Percentiles rank a stretch among this genome's conserved stretches.
phyloP scores from a whole-genome alignment of 495 filamentous ascomycete species.

The Bathelium albidoporum region DNA sequence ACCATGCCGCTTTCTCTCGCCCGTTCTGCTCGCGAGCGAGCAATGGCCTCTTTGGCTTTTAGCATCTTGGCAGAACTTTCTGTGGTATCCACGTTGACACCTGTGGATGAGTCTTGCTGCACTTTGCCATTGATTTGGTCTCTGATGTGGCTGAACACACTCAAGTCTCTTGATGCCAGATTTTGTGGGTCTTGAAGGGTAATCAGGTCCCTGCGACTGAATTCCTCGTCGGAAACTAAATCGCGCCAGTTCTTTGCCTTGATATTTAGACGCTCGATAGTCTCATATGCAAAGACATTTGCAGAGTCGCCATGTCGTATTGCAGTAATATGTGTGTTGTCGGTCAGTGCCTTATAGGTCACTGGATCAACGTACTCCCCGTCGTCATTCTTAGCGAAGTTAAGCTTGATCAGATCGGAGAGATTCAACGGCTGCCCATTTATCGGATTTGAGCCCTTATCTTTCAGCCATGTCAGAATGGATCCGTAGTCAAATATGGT shows the following conservation, averaged over 20 bases:
- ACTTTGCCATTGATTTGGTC: slow-evolving; percentile 75
- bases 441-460: slow-evolving; percentile 83
- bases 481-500: slow-evolving; percentile 36
- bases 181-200: slow-evolving; percentile 96
- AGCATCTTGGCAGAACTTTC: slow-evolving; percentile 80
- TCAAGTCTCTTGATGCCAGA: slow-evolving; percentile 69
- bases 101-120: slow-evolving; percentile 51
- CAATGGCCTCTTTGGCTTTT: slow-evolving; percentile 83
- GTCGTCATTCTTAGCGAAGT: slow-evolving; percentile 85
- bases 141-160: slow-evolving; percentile 55
- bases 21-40: slow-evolving; percentile 61
- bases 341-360: slow-evolving; percentile 92
- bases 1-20: slow-evolving; percentile 21
- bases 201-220: slow-evolving; percentile 85
- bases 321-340: slow-evolving; percentile 94
- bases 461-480: slow-evolving; percentile 72
- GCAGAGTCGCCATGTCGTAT: slow-evolving; percentile 59
- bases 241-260: slow-evolving; percentile 97
- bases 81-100: slow-evolving; percentile 65
- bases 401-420: slow-evolving; percentile 80
- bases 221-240: slow-evolving; percentile 78
- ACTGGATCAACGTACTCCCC: slow-evolving; percentile 93
- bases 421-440: slow-evolving; percentile 66
- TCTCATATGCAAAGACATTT: slow-evolving; percentile 95
- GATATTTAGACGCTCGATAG: slow-evolving; percentile 86